phyloP scores from a whole-genome alignment of 2,329 filamentous ascomycete genomes.

The Trichoderma oligosporum region DNA sequence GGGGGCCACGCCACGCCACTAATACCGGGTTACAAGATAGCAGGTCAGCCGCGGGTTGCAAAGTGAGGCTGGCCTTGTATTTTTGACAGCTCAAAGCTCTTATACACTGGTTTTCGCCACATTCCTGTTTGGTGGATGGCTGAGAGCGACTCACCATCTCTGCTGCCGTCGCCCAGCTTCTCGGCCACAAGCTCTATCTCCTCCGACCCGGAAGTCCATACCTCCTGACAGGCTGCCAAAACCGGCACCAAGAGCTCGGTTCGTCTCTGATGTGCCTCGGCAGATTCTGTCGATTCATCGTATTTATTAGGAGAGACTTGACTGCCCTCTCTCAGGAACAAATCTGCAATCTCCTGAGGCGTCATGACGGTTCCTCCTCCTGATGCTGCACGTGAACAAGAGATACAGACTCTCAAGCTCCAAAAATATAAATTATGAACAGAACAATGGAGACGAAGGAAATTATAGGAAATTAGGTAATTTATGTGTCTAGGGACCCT shows the following conservation, averaged over 20 bases:
- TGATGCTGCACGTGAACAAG: background rate
- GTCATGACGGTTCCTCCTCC: slow-evolving; percentile 22
- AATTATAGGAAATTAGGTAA: background rate
- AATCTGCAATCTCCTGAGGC: slow-evolving; percentile 36
- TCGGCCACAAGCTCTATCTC: slow-evolving; percentile 48
- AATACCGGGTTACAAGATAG: background rate
- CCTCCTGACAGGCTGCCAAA: slow-evolving; percentile 37
- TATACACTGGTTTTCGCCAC: background rate
- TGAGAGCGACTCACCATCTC: slow-evolving; percentile 46
- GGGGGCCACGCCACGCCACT: slow-evolving; percentile 55
- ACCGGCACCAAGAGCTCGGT: slow-evolving; percentile 37
- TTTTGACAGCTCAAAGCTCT: background rate
- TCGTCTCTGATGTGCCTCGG: slow-evolving; percentile 26
- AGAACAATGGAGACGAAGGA: background rate
- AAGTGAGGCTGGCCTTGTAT: background rate
- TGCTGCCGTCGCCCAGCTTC: slow-evolving; percentile 52
- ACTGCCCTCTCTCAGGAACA: slow-evolving; percentile 36
- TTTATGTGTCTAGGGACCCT: background rate
- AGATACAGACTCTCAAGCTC: background rate
- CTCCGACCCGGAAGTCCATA: slow-evolving; percentile 39
- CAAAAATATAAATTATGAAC: background rate
- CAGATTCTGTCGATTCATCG: slow-evolving; percentile 28
- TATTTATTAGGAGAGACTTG: slow-evolving; percentile 26
- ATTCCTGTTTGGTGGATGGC: background rate
- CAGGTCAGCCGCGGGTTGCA: background rate